A percentile compares a stretch with the other conserved stretches of the same genome.
These are phyloP conservation scores for Arthromyces matolae DNA, from an alignment of 768 basidiomycete species.

Conservation along the genomic window DNA sequence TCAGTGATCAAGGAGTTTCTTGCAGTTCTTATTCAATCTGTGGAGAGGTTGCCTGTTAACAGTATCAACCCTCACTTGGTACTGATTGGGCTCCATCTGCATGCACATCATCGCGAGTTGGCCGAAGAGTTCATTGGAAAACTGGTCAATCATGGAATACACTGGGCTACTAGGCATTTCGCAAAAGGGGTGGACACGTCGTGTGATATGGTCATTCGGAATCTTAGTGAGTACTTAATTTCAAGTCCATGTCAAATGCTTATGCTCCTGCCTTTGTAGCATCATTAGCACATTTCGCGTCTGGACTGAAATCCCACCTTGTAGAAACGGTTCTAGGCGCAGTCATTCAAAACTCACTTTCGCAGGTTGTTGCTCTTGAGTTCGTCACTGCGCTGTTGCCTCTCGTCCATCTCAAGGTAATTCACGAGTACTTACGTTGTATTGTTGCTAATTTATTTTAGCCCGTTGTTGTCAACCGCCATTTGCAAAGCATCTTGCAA, in stretches of 20 bases:
- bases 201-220: constrained; percentile 23
- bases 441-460: constrained; percentile 19
- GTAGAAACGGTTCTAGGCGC: constrained; percentile 71
- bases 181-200: constrained; percentile 27
- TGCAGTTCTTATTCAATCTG: constrained; percentile 21
- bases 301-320: constrained; percentile 48
- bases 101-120: constrained; percentile 12
- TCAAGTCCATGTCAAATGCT: neutral
- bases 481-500: constrained; percentile 72
- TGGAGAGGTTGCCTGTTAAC: constrained; percentile 24
- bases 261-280: constrained; percentile 20
- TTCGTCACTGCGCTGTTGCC: constrained; percentile 41
- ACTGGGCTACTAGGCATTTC: constrained; percentile 50
- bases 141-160: constrained; percentile 44
- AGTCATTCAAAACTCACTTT: constrained; percentile 58
- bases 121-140: constrained; percentile 23
- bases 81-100: constrained; percentile 28
- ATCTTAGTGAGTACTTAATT: constrained; percentile 34
- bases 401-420: constrained; percentile 59
- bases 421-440: neutral
- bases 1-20: constrained; percentile 18
- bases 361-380: constrained; percentile 34
- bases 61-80: constrained; percentile 28
- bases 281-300: constrained; percentile 24
- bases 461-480: constrained; percentile 73